These are phyloP conservation scores for Ogataea hybrid DNA, from an alignment of 1,139 yeast species.

Conservation along the genomic window DNA sequence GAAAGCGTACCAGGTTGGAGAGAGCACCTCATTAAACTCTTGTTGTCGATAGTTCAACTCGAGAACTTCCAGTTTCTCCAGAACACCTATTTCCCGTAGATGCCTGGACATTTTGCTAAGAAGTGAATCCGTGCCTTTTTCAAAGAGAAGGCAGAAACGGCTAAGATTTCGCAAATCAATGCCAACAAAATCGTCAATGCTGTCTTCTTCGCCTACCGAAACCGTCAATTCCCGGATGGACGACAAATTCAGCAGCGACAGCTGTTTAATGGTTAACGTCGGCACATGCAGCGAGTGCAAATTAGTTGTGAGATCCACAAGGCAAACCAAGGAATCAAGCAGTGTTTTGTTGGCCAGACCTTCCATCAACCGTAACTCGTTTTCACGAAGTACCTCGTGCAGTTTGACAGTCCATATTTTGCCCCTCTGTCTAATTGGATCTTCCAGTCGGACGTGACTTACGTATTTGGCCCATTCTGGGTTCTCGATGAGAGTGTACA, in stretches of 20 bases:
- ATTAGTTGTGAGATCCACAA: neutral
- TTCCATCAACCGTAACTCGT: neutral
- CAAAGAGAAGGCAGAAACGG: neutral
- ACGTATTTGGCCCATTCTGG: slow-evolving; percentile 15
- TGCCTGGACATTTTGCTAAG: slow-evolving; percentile 14
- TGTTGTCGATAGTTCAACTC: slow-evolving; percentile 20
- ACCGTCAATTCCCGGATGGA: neutral
- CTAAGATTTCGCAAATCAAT: neutral
- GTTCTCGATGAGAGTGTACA: slow-evolving; percentile 19
- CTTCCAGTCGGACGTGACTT: slow-evolving; percentile 17
- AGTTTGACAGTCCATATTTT: slow-evolving; percentile 18
- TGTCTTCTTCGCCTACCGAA: neutral
- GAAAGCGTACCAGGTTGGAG: slow-evolving; percentile 28
- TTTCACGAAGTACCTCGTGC: slow-evolving; percentile 11
- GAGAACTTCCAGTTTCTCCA: slow-evolving; percentile 15
- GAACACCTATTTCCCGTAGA: slow-evolving; percentile 10
- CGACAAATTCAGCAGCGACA: slow-evolving; percentile 16
- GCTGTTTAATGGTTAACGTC: neutral
- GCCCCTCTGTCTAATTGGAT: slow-evolving; percentile 1
- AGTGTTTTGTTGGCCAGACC: neutral
- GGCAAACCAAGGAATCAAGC: neutral
- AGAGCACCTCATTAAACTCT: slow-evolving; percentile 24
- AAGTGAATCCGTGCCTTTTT: slow-evolving; percentile 17
- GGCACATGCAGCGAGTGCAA: neutral
- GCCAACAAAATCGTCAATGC: neutral